Evolutionary conservation across 352 stramenopile genomes (phyloP).

Genomic region (Pilasporangium apinafurcum): DNA sequence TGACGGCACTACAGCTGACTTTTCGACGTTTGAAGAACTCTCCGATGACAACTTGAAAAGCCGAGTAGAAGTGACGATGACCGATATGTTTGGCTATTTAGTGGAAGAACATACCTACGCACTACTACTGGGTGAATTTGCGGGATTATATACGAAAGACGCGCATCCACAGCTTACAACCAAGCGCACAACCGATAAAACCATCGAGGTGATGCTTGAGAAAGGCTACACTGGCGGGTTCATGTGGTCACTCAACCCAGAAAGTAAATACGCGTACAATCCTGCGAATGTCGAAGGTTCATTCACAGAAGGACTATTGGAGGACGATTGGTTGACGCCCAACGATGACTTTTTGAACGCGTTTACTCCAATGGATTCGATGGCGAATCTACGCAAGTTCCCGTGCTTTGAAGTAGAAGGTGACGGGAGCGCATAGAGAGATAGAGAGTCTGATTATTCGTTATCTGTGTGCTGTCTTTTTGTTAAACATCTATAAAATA

Average conservation of each 20-base stretch:
- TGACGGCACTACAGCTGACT: conserved; percentile 36
- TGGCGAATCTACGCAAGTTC: conserved; percentile 53
- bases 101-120: conserved; percentile 35
- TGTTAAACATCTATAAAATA: too few species aligned
- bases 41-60: conserved; percentile 39
- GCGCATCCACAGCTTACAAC: conserved; percentile 60
- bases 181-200: conserved; percentile 66
- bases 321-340: conserved; percentile 74
- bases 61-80: conserved; percentile 52
- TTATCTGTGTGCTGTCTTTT: too few species aligned
- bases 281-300: conserved; percentile 40
- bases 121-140: conserved; percentile 72
- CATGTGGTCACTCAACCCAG: conserved; percentile 82
- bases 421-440: background rate
- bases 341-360: conserved; percentile 64
- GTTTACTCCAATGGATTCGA: conserved; percentile 56
- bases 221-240: conserved; percentile 66
- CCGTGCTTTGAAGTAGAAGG: conserved; percentile 40
- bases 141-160: conserved; percentile 63
- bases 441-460: too few species aligned
- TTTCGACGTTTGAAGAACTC: conserved; percentile 50
- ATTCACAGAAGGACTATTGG: conserved; percentile 66
- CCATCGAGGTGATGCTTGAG: conserved; percentile 55
- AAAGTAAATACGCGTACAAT: conserved; percentile 76
- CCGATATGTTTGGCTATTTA: conserved; percentile 76